phyloP scores from a whole-genome alignment of 139 green algal genomes.

The Chlamydomonas applanata region DNA sequence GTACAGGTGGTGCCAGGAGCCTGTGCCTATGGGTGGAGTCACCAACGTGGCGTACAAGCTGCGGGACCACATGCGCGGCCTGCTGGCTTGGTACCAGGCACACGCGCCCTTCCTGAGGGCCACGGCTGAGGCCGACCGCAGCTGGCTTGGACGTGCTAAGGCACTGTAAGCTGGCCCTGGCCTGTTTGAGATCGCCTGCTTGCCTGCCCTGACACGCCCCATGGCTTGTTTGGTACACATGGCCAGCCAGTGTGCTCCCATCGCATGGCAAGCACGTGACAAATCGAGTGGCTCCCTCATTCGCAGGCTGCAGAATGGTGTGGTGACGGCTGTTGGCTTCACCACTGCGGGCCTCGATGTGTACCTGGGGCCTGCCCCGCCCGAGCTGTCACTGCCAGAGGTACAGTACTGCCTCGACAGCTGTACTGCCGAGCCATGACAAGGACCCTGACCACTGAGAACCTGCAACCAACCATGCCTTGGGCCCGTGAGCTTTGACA shows the following conservation, averaged over 20 bases:
- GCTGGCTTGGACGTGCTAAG: background rate
- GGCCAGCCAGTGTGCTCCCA: too few relatives aligned
- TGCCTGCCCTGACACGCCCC: background rate
- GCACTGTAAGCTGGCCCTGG: background rate
- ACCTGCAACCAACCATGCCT: too few relatives aligned
- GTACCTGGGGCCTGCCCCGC: background rate
- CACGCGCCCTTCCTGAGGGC: background rate
- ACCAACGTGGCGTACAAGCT: background rate
- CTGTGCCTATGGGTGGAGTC: background rate
- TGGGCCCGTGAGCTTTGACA: too few relatives aligned
- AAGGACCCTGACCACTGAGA: background rate
- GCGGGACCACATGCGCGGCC: background rate
- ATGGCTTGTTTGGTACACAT: too few relatives aligned
- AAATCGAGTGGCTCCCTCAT: too few relatives aligned
- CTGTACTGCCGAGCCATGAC: background rate
- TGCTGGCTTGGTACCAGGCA: constrained; percentile 1
- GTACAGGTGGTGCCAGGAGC: constrained; percentile 33
- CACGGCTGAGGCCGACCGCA: too few relatives aligned
- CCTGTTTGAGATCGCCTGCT: background rate
- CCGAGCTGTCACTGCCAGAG: background rate
- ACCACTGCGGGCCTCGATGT: background rate
- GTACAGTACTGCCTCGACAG: background rate
- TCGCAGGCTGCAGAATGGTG: background rate
- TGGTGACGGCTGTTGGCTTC: background rate
- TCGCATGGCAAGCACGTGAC: too few relatives aligned